Conservation (phyloP, 306 rosid species). For the Quercus alba region DNA sequence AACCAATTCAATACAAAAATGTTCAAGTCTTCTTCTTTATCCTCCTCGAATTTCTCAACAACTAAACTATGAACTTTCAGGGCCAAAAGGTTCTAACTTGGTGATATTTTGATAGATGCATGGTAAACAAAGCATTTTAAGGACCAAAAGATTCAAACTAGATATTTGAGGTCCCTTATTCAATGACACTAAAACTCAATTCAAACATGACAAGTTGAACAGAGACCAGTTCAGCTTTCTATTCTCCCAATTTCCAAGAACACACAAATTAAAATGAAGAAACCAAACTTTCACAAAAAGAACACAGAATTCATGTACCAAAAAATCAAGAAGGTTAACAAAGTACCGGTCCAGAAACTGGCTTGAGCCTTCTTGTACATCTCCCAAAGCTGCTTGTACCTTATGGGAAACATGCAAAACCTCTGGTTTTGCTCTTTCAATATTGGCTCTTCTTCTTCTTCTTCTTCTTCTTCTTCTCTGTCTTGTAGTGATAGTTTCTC, state of each 20-base stretch:
- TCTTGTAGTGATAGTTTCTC: slow-evolving; percentile 1
- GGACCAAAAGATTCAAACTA: no score
- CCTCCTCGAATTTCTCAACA: not conserved
- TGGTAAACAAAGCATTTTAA: no score
- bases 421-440: slow-evolving; percentile 71
- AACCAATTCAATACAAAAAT: not conserved
- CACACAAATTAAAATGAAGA: not conserved
- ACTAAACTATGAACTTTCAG: not conserved
- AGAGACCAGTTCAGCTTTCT: no score
- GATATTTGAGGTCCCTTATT: no score
- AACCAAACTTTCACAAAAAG: not conserved
- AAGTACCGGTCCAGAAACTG: slow-evolving; percentile 91
- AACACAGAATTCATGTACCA: not conserved
- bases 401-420: slow-evolving; percentile 83
- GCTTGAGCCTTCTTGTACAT: slow-evolving; percentile 94
- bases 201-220: no score
- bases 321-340: not conserved
- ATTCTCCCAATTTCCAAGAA: not conserved
- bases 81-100: not conserved
- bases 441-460: slow-evolving; percentile 44
- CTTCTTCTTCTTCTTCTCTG: not conserved
- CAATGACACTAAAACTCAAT: no score
- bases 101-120: no score
- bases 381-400: slow-evolving; percentile 78
- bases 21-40: not conserved